Evolutionary conservation across 192 early-diverging fungal genomes (phyloP), one percentile per base, ranked within the genome.

Genomic region (Linnemannia exigua): DNA sequence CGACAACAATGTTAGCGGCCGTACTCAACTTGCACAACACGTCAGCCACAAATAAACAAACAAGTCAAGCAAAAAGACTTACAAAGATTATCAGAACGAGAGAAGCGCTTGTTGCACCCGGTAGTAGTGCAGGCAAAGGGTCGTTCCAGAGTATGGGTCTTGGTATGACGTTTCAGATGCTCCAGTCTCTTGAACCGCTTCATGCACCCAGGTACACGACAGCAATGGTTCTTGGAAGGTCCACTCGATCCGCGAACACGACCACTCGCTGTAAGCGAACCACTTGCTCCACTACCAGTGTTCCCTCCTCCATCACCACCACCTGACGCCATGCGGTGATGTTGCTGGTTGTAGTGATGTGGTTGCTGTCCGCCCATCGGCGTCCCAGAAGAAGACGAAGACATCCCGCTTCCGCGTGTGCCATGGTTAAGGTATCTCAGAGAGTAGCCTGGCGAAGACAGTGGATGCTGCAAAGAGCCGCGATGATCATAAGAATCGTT

Each of bases 111-210:
- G 77, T 93, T 94, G 79, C 96, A 97, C 54, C 92, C 93, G 36
- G 92, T 90, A 70, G 85, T 89, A 47, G 88, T 85, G 87, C 95
- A 95, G 38, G 87, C 83, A 87, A 94, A 92, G 52, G 94, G 94
- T 70, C 93, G 81, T 74, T 94, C 94, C 33, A 94, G 91, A 33
- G 95, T 94, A 84, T 96, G 95, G 0, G 92, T 93, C 74, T 95
- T 91, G 87, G 93, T 91, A 79, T 97, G 96, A n/a, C 95, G 93
- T 47, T 94, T 95, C 46, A 97, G 86, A 80, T 97, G 96, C 81
- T 96, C 95, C 68, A 93, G 91, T 36, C 95, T 90, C 87, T 96
- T 96, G 87, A 96, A 96, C 28, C 88, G 89, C 84, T 90, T 91
- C 63, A 77, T 70, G 52, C 88, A 89, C 7, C 76, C 88, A 0